Conservation (phyloP, 257 asterid genomes). For the Rehmannia glutinosa region DNA sequence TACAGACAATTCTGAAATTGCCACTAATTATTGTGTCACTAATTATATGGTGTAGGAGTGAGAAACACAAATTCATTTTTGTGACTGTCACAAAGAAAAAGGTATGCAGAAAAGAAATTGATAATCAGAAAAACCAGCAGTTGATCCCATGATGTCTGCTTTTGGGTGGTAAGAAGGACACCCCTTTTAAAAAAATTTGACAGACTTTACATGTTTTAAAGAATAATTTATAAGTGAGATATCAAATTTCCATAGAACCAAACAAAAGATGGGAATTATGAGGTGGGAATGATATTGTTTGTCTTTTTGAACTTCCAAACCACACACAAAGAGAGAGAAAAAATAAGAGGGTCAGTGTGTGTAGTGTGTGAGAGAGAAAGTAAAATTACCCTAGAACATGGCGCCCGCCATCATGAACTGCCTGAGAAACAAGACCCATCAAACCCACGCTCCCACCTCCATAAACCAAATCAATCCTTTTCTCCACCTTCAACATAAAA, state of each 20-base stretch:
- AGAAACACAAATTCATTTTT: not conserved
- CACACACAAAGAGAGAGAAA: not conserved
- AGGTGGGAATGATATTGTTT: slow-evolving; percentile 35
- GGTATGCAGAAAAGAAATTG: slow-evolving; percentile 1
- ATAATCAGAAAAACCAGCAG: slow-evolving; percentile 24
- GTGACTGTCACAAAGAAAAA: slow-evolving; percentile 1
- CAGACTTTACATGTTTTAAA: slow-evolving; percentile 20
- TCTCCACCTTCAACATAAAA: slow-evolving; percentile 64
- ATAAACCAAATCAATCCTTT: slow-evolving; percentile 90
- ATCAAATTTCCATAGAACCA: slow-evolving; percentile 16
- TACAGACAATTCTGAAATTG: too few relatives aligned
- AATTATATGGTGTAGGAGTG: too few relatives aligned
- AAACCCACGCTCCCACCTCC: slow-evolving; percentile 99
- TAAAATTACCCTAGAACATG: slow-evolving; percentile 83
- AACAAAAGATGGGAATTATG: slow-evolving; percentile 34
- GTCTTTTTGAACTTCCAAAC: slow-evolving; percentile 20
- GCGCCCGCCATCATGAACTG: slow-evolving; percentile 99
- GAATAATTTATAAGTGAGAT: not conserved
- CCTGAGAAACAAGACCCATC: slow-evolving; percentile 99
- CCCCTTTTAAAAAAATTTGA: slow-evolving; percentile 13
- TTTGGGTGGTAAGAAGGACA: slow-evolving; percentile 35
- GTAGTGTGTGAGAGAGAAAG: slow-evolving; percentile 8
- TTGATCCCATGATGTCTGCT: slow-evolving; percentile 68
- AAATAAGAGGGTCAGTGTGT: too few relatives aligned
- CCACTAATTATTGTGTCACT: too few relatives aligned